phyloP scores from a whole-genome alignment of 179 eudicot species.

The Patellifolia procumbens region DNA sequence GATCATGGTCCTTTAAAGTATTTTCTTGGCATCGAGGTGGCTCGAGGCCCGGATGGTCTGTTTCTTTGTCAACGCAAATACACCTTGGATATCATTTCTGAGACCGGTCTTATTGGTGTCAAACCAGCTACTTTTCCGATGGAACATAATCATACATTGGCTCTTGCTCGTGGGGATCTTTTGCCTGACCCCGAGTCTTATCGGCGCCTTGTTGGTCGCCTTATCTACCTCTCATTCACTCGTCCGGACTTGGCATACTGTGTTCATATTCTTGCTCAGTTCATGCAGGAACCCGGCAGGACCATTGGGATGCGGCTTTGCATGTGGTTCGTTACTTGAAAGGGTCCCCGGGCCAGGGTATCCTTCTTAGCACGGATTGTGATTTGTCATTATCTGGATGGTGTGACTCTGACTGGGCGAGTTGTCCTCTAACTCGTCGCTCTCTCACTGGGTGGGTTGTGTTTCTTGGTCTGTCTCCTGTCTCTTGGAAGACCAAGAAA shows the following conservation, averaged over 20 bases:
- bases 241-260: too few relatives aligned
- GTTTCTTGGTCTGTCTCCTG: too few relatives aligned
- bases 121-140: neutral
- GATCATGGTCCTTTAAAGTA: too few relatives aligned
- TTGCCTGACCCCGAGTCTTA: too few relatives aligned
- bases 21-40: slow-evolving; percentile 1
- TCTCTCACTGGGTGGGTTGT: too few relatives aligned
- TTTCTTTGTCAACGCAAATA: neutral
- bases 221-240: too few relatives aligned
- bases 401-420: slow-evolving; percentile 1
- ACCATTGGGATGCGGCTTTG: neutral
- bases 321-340: neutral
- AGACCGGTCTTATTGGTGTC: neutral
- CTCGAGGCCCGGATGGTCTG: neutral
- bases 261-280: too few relatives aligned
- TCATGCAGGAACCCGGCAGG: neutral
- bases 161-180: neutral
- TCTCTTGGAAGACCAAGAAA: too few relatives aligned
- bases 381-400: neutral
- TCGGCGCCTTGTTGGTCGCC: too few relatives aligned
- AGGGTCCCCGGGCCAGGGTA: neutral
- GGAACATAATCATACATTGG: neutral
- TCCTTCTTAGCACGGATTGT: neutral
- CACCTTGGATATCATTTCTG: neutral
- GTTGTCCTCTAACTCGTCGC: neutral